Base-by-base conservation (phyloP, 2,329 filamentous ascomycete genomes). In the Talaromyces sp. region DNA sequence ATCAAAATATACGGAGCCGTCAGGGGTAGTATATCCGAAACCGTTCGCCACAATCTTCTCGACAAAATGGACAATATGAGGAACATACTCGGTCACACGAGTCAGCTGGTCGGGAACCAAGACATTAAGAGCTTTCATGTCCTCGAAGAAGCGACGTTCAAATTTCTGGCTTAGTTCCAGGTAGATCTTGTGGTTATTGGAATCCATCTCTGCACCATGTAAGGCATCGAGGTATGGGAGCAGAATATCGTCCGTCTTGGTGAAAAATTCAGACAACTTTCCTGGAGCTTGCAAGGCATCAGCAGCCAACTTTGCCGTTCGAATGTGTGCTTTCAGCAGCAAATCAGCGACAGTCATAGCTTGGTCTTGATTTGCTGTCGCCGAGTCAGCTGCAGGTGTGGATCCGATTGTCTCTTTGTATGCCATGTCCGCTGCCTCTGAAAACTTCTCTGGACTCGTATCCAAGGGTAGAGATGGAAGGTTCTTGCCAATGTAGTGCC, bases 1-100 rank as follows among this genome's bases (percentile, higher is more conserved):
- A 68, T 97, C 93, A 64, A 97, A 97, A 75, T 97, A 97, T 0
- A 97, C 91, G 0, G 91, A 96, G 0, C 92, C 92, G 67, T 94
- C 89, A 0, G 79, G 74, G 0, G 84, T 85, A 35, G 76, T 78
- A 69, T 97, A 97, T 1, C 88, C 93, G 67, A 92, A 96, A 0
- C 90, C 89, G 70, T 96, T 95, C 56, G 88, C 79, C 21, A 95
- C 85, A 61, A 96, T 90, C 65, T 84, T 86, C 68, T 93, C 84
- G 0, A 97, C 91, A 64, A 96, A 97, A 10, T 83, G 79, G 51
- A 90, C 90, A 69, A 97, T 96, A 69, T 96, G 87, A 0, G 88
- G 87, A 3, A 93, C 89, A 67, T 94, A 96, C 68, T 96, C 91
- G 1, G 91, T 96, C 19, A 97, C 93, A 60, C 92, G 81, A 0